phyloP scores from a whole-genome alignment of 352 stramenopile species.

The Peronospora belbahrii region DNA sequence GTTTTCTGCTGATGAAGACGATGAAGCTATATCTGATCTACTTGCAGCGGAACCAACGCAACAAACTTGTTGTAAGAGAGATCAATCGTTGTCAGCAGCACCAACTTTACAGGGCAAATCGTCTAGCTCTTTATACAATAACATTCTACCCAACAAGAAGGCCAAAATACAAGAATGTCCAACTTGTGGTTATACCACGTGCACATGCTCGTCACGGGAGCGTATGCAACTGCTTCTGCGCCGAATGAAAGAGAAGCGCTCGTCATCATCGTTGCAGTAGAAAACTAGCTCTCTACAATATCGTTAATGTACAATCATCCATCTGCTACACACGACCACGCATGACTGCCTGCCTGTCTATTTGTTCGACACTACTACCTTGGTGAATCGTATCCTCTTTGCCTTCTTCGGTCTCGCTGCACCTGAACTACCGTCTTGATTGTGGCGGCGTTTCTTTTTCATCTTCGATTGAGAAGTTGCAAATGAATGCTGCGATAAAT shows the following conservation, averaged over 20 bases:
- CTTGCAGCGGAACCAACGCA: neutral
- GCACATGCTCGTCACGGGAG: constrained; percentile 29
- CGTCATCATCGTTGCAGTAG: constrained; percentile 25
- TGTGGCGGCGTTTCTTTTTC: constrained; percentile 18
- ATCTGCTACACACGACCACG: no score
- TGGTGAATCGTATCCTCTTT: constrained; percentile 9
- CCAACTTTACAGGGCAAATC: constrained; percentile 1
- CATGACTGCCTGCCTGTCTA: no score
- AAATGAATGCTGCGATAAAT: constrained; percentile 59
- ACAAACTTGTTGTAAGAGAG: neutral
- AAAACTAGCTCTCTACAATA: constrained; percentile 9
- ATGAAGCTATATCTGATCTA: neutral
- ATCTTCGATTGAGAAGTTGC: constrained; percentile 26
- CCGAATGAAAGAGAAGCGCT: constrained; percentile 33
- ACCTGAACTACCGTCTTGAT: constrained; percentile 1
- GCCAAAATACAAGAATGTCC: constrained; percentile 27
- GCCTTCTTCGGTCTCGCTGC: constrained; percentile 2
- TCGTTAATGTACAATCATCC: constrained; percentile 19
- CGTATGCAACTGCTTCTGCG: constrained; percentile 39
- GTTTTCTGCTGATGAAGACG: constrained; percentile 18
- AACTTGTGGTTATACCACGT: constrained; percentile 26
- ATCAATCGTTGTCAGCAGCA: neutral
- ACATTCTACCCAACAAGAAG: constrained; percentile 40
- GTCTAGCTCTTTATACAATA: neutral
- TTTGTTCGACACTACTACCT: constrained; percentile 9